These are phyloP conservation scores for Phytopythium litorale DNA, from an alignment of 352 stramenopile species.

Conservation along the genomic window DNA sequence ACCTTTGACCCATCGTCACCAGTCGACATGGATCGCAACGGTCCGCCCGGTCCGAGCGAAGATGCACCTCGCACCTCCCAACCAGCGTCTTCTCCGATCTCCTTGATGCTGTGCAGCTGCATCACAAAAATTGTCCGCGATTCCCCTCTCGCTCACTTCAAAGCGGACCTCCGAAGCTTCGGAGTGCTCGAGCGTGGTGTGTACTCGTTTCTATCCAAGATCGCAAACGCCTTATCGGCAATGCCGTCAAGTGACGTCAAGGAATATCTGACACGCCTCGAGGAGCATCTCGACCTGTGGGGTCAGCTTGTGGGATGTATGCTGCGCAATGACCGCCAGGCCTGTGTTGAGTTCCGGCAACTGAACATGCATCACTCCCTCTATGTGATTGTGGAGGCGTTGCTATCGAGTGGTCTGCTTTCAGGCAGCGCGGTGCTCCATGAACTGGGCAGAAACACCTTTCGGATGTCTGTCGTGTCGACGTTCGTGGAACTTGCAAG, in stretches of 20 bases:
- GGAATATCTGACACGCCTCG: conserved; percentile 24
- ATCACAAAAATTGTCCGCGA: conserved; percentile 61
- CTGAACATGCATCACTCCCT: conserved; percentile 48
- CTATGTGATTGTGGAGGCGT: conserved; percentile 45
- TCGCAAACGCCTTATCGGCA: conserved; percentile 33
- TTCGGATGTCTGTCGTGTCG: conserved; percentile 25
- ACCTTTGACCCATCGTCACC: not conserved
- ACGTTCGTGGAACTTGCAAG: conserved; percentile 37
- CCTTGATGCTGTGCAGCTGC: conserved; percentile 49
- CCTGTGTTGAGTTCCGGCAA: conserved; percentile 52
- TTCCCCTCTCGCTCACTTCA: conserved; percentile 26
- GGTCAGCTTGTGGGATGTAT: conserved; percentile 41
- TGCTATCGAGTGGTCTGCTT: conserved; percentile 29
- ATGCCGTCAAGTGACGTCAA: conserved; percentile 12
- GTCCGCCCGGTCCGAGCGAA: too few species aligned
- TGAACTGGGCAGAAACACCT: conserved; percentile 12
- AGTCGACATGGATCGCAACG: not conserved
- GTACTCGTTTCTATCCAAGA: conserved; percentile 46
- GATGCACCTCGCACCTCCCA: not conserved
- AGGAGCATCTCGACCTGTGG: conserved; percentile 38
- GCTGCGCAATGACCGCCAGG: conserved; percentile 36
- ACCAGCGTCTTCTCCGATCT: conserved; percentile 6
- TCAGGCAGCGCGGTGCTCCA: conserved; percentile 10
- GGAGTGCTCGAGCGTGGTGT: conserved; percentile 64
- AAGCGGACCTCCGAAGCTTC: conserved; percentile 46